Conservation (phyloP, 1,284 basidiomycete species). For the Trametes pubescens region DNA sequence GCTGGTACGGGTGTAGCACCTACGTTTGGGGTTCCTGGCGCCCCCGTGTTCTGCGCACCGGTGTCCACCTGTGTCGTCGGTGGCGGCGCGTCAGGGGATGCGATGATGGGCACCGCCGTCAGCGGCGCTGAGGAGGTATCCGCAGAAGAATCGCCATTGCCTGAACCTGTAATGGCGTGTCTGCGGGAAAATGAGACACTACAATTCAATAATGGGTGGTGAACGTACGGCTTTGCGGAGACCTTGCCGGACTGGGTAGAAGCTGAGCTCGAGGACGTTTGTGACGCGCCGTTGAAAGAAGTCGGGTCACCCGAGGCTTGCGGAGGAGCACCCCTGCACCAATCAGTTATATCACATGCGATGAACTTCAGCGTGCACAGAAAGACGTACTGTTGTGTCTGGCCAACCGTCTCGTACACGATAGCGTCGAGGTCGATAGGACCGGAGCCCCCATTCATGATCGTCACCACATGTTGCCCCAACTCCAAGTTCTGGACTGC, state of each 20-base stretch:
- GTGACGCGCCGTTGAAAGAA: neutral
- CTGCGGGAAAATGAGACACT: neutral
- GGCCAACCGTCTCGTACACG: constrained; percentile 51
- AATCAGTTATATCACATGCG: no score
- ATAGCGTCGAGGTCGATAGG: constrained; percentile 59
- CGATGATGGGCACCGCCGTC: constrained; percentile 1
- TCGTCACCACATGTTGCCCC: constrained; percentile 55
- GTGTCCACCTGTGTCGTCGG: neutral
- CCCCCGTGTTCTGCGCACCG: constrained; percentile 1
- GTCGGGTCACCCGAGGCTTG: neutral
- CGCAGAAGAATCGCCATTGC: neutral
- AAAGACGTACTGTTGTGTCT: constrained; percentile 47
- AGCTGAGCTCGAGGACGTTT: neutral
- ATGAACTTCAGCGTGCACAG: neutral
- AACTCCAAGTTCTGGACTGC: constrained; percentile 49
- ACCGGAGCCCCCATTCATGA: constrained; percentile 52
- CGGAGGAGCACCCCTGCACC: neutral
- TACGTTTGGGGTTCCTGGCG: neutral
- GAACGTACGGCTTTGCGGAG: constrained; percentile 22
- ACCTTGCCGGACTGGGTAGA: constrained; percentile 8
- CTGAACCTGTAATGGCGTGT: neutral
- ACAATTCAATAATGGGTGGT: neutral
- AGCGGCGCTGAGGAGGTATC: neutral
- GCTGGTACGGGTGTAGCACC: neutral
- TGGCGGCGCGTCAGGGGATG: constrained; percentile 2